Evolutionary conservation across 768 basidiomycete species (phyloP).

Genomic region (Filobasidium floriforme): DNA sequence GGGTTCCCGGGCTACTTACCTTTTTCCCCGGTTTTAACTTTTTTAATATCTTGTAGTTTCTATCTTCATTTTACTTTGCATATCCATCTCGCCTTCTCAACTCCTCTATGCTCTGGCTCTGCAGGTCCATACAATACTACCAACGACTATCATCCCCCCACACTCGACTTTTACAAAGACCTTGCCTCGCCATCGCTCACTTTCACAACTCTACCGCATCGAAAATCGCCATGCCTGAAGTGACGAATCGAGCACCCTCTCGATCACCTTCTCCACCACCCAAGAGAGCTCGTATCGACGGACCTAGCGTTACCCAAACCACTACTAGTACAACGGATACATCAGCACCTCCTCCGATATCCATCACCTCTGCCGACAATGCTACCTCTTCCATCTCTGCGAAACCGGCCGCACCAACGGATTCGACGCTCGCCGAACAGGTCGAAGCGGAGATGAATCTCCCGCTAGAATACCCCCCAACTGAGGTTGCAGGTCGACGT

Average conservation of each 20-base stretch:
- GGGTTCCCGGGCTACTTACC: slow-evolving; percentile 3
- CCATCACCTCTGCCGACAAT: too few relatives aligned
- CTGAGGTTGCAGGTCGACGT: slow-evolving; percentile 1
- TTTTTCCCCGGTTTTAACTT: not conserved
- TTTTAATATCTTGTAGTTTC: not conserved
- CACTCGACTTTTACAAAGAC: too few relatives aligned
- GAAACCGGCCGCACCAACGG: too few relatives aligned
- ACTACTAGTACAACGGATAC: not conserved
- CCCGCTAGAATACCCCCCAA: slow-evolving; percentile 31
- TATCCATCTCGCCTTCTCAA: not conserved
- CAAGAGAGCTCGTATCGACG: not conserved
- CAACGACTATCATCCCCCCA: too few relatives aligned
- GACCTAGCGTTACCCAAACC: not conserved
- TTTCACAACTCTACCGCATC: not conserved
- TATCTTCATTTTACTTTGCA: not conserved
- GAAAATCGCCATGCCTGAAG: not conserved
- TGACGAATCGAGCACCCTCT: not conserved
- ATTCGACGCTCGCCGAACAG: slow-evolving; percentile 8
- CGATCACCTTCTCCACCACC: slow-evolving; percentile 1
- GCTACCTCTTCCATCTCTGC: too few relatives aligned
- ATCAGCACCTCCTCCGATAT: not conserved
- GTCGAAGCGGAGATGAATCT: slow-evolving; percentile 31
- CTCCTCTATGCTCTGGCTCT: too few relatives aligned
- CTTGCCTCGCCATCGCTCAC: not conserved
- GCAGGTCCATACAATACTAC: too few relatives aligned